Conservation (phyloP, 352 stramenopile genomes). For the Phytopythium cucurbitacearum region DNA sequence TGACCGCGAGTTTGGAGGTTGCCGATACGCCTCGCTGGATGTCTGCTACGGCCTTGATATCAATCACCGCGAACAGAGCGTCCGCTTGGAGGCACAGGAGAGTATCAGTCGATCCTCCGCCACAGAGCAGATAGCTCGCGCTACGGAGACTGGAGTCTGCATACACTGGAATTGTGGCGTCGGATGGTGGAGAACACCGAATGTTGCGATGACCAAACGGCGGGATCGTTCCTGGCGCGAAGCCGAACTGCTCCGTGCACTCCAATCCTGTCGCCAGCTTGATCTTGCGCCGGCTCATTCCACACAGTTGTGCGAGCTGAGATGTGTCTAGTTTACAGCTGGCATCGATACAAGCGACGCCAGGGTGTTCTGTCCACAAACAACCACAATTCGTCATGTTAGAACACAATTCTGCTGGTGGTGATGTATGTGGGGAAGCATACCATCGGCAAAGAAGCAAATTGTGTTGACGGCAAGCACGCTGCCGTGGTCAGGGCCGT, state of each 20-base stretch:
- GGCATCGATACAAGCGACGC: slow-evolving; percentile 55
- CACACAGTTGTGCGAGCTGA: slow-evolving; percentile 39
- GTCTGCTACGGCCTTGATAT: slow-evolving; percentile 24
- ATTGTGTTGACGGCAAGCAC: slow-evolving; percentile 67
- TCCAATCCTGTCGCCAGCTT: slow-evolving; percentile 61
- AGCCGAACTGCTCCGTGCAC: slow-evolving; percentile 57
- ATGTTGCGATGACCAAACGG: slow-evolving; percentile 39
- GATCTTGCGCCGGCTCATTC: slow-evolving; percentile 53
- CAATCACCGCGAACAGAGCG: slow-evolving; percentile 39
- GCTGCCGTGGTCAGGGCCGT: slow-evolving; percentile 7
- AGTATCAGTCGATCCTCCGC: slow-evolving; percentile 39
- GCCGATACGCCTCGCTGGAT: slow-evolving; percentile 25
- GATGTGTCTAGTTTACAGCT: slow-evolving; percentile 57
- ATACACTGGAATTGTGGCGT: slow-evolving; percentile 25
- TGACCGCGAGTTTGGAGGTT: background rate
- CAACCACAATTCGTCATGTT: slow-evolving; percentile 2
- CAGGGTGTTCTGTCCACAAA: slow-evolving; percentile 32
- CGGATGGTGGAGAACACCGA: background rate
- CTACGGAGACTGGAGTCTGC: slow-evolving; percentile 29
- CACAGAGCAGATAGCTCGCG: slow-evolving; percentile 34
- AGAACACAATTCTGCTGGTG: background rate
- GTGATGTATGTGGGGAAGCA: background rate
- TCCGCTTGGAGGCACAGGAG: slow-evolving; percentile 34
- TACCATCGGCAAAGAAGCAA: slow-evolving; percentile 71
- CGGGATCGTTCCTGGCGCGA: slow-evolving; percentile 55